Conservation (phyloP, 2,329 filamentous ascomycete genomes). For the Apiospora hydei region DNA sequence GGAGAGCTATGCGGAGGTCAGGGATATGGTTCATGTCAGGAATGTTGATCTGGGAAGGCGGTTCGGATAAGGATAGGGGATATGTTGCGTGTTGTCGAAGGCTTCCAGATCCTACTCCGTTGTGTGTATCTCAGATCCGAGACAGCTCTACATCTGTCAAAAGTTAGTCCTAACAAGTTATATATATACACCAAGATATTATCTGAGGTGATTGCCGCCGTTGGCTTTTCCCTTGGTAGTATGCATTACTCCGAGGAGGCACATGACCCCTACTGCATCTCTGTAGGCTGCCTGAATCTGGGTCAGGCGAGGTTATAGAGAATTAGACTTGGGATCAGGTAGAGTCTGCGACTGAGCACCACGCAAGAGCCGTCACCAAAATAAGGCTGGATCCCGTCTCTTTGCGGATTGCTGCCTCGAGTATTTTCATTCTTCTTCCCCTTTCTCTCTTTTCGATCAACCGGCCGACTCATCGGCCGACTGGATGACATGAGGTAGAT, state of each 20-base stretch:
- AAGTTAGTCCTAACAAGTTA: too few relatives aligned
- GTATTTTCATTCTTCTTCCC: not conserved
- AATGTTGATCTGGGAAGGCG: constrained; percentile 26
- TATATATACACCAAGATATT: too few relatives aligned
- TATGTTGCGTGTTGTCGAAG: too few relatives aligned
- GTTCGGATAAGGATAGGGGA: not conserved
- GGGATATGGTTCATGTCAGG: constrained; percentile 28
- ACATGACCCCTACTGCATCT: not conserved
- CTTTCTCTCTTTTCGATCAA: too few relatives aligned
- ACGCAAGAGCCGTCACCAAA: not conserved
- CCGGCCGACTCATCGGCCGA: too few relatives aligned
- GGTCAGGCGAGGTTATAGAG: too few relatives aligned
- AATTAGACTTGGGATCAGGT: not conserved
- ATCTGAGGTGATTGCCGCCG: too few relatives aligned
- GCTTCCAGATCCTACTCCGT: too few relatives aligned
- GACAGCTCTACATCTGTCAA: too few relatives aligned
- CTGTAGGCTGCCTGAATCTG: not conserved
- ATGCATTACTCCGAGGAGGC: not conserved
- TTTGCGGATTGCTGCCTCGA: not conserved
- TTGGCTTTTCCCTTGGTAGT: not conserved
- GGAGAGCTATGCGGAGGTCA: constrained; percentile 36
- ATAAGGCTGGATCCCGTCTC: not conserved
- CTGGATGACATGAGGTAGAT: too few relatives aligned
- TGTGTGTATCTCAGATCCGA: too few relatives aligned
- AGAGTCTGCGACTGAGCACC: not conserved